phyloP scores from a whole-genome alignment of 441 rosid species.

The Omphalea diandra region DNA sequence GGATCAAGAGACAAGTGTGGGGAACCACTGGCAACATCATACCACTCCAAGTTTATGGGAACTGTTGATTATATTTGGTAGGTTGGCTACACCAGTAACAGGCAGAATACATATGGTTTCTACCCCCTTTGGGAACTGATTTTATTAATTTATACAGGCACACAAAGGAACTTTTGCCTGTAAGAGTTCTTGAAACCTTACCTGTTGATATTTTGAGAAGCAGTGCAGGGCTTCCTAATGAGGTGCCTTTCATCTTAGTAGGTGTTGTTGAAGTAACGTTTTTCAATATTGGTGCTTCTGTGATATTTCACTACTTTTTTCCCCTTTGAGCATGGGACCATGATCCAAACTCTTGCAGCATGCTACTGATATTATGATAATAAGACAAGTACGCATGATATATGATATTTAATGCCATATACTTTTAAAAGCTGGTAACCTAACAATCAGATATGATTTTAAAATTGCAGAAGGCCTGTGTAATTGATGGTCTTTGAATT shows the following conservation, averaged over 20 bases:
- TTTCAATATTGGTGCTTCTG: background rate
- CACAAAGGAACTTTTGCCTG: constrained; percentile 68
- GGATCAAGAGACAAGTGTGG: constrained; percentile 60
- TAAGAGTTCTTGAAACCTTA: constrained; percentile 89
- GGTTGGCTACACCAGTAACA: background rate
- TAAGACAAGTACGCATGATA: background rate
- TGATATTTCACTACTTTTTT: background rate
- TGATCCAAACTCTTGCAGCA: background rate
- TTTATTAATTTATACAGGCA: constrained; percentile 54
- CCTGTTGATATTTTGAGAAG: constrained; percentile 63
- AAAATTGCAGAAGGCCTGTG: background rate
- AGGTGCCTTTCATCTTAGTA: constrained; percentile 43
- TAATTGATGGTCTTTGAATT: background rate
- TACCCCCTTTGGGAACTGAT: constrained; percentile 20
- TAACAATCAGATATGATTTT: background rate
- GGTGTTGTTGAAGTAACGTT: background rate
- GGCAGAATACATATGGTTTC: constrained; percentile 2
- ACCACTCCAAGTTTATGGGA: constrained; percentile 75
- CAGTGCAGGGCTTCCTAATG: constrained; percentile 68
- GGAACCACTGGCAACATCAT: constrained; percentile 91
- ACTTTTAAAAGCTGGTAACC: background rate
- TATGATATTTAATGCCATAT: background rate
- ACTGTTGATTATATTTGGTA: constrained; percentile 91
- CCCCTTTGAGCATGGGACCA: background rate
- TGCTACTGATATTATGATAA: background rate